Evolutionary conservation across 352 stramenopile species (phyloP), one percentile per base, ranked within the genome.

Genomic region (Phytopythium boreale): DNA sequence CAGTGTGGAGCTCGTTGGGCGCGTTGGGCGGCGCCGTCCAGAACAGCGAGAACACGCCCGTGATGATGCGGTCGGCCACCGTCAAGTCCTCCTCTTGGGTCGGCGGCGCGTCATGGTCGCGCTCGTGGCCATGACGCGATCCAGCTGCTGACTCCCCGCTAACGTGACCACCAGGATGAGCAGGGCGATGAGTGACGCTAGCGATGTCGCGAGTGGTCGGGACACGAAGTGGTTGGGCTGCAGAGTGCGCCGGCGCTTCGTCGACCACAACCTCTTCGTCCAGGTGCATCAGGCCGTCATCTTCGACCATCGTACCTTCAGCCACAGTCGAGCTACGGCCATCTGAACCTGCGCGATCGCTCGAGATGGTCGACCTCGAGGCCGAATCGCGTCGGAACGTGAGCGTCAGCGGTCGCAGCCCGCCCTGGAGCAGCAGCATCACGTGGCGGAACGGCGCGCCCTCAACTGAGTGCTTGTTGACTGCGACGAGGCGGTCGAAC

Each of bases 41-140:
- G 44, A 93, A 91, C 12, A 95, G 71, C 19, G 87, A 92, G 66
- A 95, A 95, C 6, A 95, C 64, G 64, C 88, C 90, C 20, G 83
- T 90, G 72, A 95, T 92, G 63, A 95, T 91, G 29, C 84, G 76
- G 66, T 95, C 87, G 7, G 87, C 84, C 19, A 93, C 68, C 31
- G 80, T 80, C 50, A 79, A 76, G 24, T 87, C 76, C 10, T 82
- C 77, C 24, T 82, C 76, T 19, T 65, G 60, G 2, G 62, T 17
- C 8, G 17, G 2, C 7, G 20, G 20, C 14, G 34, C 27, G 14
- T 0, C 34, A 10, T 24, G 31, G 9, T 10, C 20, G 27, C 10
- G 52, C 20, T 37, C 31, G 31, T 36, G 31, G 8, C 31, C 8
- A 8, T n/a, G n/a, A n/a, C n/a, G 29, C 5, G 10, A 39, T 1